These are phyloP conservation scores for Ustilago nuda DNA, from an alignment of 1,284 basidiomycete genomes.

Conservation along the genomic window DNA sequence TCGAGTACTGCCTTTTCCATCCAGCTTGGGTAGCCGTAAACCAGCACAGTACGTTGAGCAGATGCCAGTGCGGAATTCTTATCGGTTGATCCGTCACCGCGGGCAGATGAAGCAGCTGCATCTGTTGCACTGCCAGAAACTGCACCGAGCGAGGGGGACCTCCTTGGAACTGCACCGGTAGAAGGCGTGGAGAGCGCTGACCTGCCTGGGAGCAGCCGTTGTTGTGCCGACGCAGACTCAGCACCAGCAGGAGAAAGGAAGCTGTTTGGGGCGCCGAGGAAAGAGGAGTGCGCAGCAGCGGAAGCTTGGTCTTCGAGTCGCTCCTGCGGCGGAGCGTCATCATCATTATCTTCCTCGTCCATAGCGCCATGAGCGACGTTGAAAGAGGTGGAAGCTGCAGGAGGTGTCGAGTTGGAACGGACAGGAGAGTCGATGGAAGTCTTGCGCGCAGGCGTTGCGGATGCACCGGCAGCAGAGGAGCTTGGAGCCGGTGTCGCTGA, in stretches of 20 bases:
- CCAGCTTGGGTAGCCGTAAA: slow-evolving; percentile 55
- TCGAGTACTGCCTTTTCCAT: slow-evolving; percentile 56
- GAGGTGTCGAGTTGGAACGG: slow-evolving; percentile 44
- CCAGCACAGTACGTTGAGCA: slow-evolving; percentile 54
- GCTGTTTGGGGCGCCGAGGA: slow-evolving; percentile 19
- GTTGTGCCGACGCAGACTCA: slow-evolving; percentile 17
- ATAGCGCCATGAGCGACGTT: slow-evolving; percentile 20
- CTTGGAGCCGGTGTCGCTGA: slow-evolving; percentile 41
- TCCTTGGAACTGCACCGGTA: slow-evolving; percentile 8
- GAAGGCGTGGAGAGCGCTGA: slow-evolving; percentile 18
- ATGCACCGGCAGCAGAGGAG: slow-evolving; percentile 11
- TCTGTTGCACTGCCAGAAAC: slow-evolving; percentile 8
- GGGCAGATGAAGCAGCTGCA: slow-evolving; percentile 4
- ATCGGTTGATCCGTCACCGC: slow-evolving; percentile 9
- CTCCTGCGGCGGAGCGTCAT: slow-evolving; percentile 49
- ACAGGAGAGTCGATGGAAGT: slow-evolving; percentile 32
- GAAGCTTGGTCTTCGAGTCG: slow-evolving; percentile 47
- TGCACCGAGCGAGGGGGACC: slow-evolving; percentile 22
- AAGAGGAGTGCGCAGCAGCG: slow-evolving; percentile 19
- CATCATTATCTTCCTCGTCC: slow-evolving; percentile 52
- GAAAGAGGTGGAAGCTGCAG: slow-evolving; percentile 33
- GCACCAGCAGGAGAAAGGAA: slow-evolving; percentile 11
- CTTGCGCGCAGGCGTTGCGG: slow-evolving; percentile 37
- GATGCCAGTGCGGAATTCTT: slow-evolving; percentile 27
- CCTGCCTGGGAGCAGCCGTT: slow-evolving; percentile 21